These are phyloP conservation scores for Jimgerdemannia flammicorona DNA, from an alignment of 192 early-diverging fungal species.

Conservation along the genomic window DNA sequence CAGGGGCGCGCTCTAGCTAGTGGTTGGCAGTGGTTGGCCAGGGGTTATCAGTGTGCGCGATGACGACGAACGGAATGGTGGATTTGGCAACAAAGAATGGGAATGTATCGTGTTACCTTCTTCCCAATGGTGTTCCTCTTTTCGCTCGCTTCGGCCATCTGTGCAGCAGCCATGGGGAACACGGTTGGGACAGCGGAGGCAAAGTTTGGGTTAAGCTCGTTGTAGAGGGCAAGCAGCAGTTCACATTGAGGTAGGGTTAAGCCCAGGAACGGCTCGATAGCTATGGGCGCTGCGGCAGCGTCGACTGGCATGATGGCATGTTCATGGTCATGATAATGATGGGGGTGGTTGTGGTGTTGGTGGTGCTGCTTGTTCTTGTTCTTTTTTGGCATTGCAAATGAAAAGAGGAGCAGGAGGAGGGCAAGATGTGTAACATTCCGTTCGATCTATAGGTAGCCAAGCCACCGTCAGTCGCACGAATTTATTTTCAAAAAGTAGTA, in stretches of 20 bases:
- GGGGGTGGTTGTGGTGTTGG: neutral
- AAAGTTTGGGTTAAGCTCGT: slow-evolving; percentile 42
- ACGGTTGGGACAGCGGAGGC: slow-evolving; percentile 43
- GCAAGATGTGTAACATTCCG: too few species aligned
- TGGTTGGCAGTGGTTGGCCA: too few species aligned
- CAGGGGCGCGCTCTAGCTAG: slow-evolving; percentile 35
- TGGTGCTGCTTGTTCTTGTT: slow-evolving; percentile 1
- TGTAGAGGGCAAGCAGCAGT: slow-evolving; percentile 45
- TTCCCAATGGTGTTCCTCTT: slow-evolving; percentile 42
- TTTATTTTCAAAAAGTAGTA: too few species aligned
- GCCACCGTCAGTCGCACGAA: too few species aligned
- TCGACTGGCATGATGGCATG: neutral
- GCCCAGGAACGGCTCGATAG: slow-evolving; percentile 31
- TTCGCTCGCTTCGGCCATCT: slow-evolving; percentile 38
- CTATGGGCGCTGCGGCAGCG: slow-evolving; percentile 17
- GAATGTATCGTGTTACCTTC: slow-evolving; percentile 24
- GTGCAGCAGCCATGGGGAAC: slow-evolving; percentile 39
- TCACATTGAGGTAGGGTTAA: slow-evolving; percentile 41
- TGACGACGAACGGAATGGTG: neutral
- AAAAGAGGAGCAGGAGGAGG: too few species aligned
- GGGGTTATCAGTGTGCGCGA: too few species aligned
- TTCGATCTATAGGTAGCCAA: too few species aligned
- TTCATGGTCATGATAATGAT: neutral
- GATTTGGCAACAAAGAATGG: too few species aligned
- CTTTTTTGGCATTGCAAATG: neutral